Percentiles rank a stretch among this genome's conserved stretches.
phyloP scores from a whole-genome alignment of 306 rosid genomes.

The Prunus armeniaca region DNA sequence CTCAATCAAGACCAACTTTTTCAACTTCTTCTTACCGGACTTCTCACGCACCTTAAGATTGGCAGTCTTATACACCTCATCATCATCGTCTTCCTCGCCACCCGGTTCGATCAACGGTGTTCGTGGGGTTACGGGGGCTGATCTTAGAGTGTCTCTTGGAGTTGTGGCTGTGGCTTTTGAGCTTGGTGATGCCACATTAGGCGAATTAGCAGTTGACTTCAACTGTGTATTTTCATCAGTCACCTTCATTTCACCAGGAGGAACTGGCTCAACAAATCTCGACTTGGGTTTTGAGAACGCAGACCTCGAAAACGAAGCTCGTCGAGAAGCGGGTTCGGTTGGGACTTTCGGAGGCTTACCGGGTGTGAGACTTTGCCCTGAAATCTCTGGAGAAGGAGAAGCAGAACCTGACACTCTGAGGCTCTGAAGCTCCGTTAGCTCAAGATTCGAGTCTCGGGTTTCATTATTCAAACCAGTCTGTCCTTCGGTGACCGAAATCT shows the following conservation, averaged over 20 bases:
- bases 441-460: constrained; percentile 22
- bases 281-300: constrained; percentile 61
- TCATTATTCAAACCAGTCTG: not conserved
- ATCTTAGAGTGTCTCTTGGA: constrained; percentile 29
- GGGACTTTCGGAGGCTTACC: constrained; percentile 43
- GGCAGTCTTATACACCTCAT: constrained; percentile 65
- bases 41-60: constrained; percentile 43
- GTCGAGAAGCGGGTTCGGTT: constrained; percentile 11
- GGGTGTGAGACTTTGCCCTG: constrained; percentile 9
- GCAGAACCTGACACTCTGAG: constrained; percentile 19
- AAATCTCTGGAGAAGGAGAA: constrained; percentile 31
- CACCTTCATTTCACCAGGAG: constrained; percentile 24
- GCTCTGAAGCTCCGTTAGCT: constrained; percentile 34
- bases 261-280: constrained; percentile 55
- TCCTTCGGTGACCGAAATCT: constrained; percentile 35
- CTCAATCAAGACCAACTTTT: constrained; percentile 31
- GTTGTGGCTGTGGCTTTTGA: constrained; percentile 14
- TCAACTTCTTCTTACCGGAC: constrained; percentile 45
- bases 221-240: constrained; percentile 23
- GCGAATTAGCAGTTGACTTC: constrained; percentile 17
- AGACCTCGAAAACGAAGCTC: constrained; percentile 39
- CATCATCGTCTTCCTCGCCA: constrained; percentile 62
- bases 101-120: constrained; percentile 46
- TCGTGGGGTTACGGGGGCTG: constrained; percentile 42
- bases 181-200: constrained; percentile 37